A percentile compares a stretch with the other conserved stretches of the same genome.
phyloP scores from a whole-genome alignment of 73 alveolate genomes.

The Symbiodinium pilosum region DNA sequence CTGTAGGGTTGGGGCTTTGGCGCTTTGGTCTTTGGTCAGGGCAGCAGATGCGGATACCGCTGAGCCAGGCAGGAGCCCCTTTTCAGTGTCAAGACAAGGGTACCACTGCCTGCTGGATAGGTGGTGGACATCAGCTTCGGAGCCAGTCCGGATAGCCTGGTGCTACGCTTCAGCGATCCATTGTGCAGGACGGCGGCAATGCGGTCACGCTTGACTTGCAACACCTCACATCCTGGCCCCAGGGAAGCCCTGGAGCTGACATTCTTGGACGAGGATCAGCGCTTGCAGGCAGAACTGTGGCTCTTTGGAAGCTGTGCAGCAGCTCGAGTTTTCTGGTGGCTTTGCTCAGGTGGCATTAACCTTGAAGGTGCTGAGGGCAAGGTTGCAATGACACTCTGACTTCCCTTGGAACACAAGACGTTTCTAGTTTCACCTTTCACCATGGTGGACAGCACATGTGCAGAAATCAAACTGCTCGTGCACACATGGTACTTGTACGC shows the following conservation, averaged over 20 bases:
- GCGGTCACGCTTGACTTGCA: neutral
- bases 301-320: neutral
- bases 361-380: slow-evolving; percentile 19
- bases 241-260: slow-evolving; percentile 41
- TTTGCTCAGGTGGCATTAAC: slow-evolving; percentile 25
- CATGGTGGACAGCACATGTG: no score
- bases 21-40: neutral
- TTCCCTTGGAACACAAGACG: no score
- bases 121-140: slow-evolving; percentile 80
- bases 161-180: slow-evolving; percentile 65
- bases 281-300: slow-evolving; percentile 9
- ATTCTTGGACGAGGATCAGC: slow-evolving; percentile 37
- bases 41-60: neutral
- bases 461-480: no score
- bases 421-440: no score
- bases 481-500: no score
- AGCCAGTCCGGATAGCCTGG: slow-evolving; percentile 15
- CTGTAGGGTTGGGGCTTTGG: no score
- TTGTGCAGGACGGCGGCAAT: slow-evolving; percentile 33
- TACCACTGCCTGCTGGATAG: neutral
- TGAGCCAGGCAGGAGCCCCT: slow-evolving; percentile 44
- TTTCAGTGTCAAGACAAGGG: no score
- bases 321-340: neutral
- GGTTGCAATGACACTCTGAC: slow-evolving; percentile 35
- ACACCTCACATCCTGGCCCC: neutral